These are phyloP conservation scores for Papiliotrema fonsecae DNA, from an alignment of 1,284 basidiomycete genomes.

Conservation along the genomic window DNA sequence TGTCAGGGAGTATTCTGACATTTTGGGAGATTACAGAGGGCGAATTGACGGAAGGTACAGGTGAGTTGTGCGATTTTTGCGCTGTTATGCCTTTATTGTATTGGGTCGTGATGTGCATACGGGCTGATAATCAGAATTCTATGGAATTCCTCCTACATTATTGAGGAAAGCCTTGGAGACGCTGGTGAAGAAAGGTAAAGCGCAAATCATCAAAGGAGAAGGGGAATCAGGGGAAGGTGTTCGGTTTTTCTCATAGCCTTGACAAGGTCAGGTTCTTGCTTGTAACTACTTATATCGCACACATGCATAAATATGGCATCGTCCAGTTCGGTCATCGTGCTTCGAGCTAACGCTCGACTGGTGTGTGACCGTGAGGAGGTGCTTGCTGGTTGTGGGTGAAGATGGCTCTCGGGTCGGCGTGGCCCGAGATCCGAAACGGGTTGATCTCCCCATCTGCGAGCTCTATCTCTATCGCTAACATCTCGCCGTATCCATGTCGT, in stretches of 20 bases:
- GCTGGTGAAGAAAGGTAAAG: constrained; percentile 51
- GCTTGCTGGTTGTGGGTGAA: neutral
- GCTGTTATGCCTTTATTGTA: too few species aligned
- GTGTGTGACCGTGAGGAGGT: neutral
- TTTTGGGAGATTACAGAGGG: constrained; percentile 54
- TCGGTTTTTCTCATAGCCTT: constrained; percentile 46
- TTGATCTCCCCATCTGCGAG: too few species aligned
- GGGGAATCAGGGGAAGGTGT: constrained; percentile 51
- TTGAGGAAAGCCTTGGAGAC: constrained; percentile 50
- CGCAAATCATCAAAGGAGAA: constrained; percentile 52
- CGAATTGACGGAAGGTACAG: constrained; percentile 47
- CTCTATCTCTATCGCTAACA: too few species aligned
- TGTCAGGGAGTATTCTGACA: constrained; percentile 53
- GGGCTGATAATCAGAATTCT: constrained; percentile 47
- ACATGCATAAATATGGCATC: too few species aligned
- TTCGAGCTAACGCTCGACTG: neutral
- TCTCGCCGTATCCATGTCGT: too few species aligned
- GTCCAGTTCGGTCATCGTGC: neutral
- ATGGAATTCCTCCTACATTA: constrained; percentile 46
- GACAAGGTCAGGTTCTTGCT: neutral
- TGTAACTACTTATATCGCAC: neutral
- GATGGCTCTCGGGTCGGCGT: neutral
- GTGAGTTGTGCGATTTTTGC: too few species aligned
- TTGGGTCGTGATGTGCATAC: too few species aligned
- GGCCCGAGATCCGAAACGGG: neutral